Base-by-base conservation (phyloP, 2,329 filamentous ascomycete genomes). In the Pyrenophora graminea region DNA sequence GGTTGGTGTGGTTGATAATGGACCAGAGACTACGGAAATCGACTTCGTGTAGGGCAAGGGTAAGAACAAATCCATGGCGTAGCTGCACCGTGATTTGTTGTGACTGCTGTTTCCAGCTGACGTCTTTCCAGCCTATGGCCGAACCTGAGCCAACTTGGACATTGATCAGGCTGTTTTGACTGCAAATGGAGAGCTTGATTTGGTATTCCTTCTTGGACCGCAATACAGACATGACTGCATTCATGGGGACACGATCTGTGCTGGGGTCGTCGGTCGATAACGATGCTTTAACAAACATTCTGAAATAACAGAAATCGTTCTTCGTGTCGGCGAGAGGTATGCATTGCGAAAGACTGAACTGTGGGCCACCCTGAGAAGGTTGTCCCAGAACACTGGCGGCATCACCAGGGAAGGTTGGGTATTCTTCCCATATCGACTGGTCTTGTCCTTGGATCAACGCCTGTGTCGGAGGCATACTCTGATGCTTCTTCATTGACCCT, bases 401-500 rank as follows among this genome's bases (percentile, higher is more conserved):
- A 62, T 93, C 88, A 15, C 89, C 82, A 19, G 86, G 86, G 56
- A 93, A 81, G 8, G 80, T 76, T 0, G 90, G 90, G 63, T 95
- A 94, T 48, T 86, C 82, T 13, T 92, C 69, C 91, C 90, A 96
- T 33, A 96, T 88, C 0, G 83, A 85, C 46, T 89, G 89, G 67
- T 96, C 88, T 54, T 93, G 85, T 1, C 86, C 85, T 63, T 91
- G 88, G 1, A 88, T 87, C n/a, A 92, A 78, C 37, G 87, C 82
- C 43, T 79, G 71, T 34, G 79, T 74, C 1, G 80, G 77, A 0
- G 90, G 87, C 61, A 96, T 79, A 50, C 94, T 85, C 18, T 86
- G 85, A 64, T 95, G 95, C 45, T 89, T 81, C 70, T 89, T 87
- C 88, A 96, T 95, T 1, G 90, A 95, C 61, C 88, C 82, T 4